Evolutionary conservation across 768 basidiomycete genomes (phyloP).

Genomic region (Trametes punicea): DNA sequence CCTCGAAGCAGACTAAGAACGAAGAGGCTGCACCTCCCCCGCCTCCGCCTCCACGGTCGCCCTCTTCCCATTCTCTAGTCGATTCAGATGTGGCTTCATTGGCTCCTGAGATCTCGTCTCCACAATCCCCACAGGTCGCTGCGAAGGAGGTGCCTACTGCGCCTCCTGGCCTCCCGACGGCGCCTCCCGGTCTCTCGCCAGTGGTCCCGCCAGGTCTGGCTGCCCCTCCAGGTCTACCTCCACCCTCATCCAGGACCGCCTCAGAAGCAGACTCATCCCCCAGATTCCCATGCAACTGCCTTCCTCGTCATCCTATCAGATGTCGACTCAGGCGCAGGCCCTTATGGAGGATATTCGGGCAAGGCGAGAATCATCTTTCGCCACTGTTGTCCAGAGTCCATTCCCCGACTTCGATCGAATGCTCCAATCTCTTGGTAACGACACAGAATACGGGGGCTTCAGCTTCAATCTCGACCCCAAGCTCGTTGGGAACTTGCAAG

Average conservation of each 20-base stretch:
- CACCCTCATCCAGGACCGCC: conserved; percentile 43
- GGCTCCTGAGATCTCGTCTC: conserved; percentile 41
- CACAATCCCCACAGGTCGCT: conserved; percentile 35
- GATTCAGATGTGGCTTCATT: conserved; percentile 48
- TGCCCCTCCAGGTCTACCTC: conserved; percentile 47
- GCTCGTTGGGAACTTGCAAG: conserved; percentile 48
- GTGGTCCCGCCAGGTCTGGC: conserved; percentile 55
- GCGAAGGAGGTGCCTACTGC: conserved; percentile 36
- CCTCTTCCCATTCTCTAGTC: conserved; percentile 45
- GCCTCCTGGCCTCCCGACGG: conserved; percentile 50
- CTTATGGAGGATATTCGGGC: conserved; percentile 81
- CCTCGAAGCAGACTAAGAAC: conserved; percentile 36
- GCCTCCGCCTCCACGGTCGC: conserved; percentile 36
- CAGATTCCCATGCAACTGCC: conserved; percentile 43
- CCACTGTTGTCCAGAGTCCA: conserved; percentile 47
- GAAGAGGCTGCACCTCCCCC: conserved; percentile 35
- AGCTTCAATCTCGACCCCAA: conserved; percentile 86
- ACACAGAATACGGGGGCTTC: conserved; percentile 64
- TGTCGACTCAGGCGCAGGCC: conserved; percentile 81
- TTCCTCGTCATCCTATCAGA: conserved; percentile 73
- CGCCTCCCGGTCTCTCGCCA: conserved; percentile 55
- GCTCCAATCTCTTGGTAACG: conserved; percentile 64
- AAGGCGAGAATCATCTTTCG: conserved; percentile 56
- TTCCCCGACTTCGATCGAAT: conserved; percentile 92
- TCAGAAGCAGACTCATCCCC: conserved; percentile 46